Percentiles rank a stretch among this genome's conserved stretches.
Conservation (phyloP, 257 asterid species). For the Penstemon barbatus region DNA sequence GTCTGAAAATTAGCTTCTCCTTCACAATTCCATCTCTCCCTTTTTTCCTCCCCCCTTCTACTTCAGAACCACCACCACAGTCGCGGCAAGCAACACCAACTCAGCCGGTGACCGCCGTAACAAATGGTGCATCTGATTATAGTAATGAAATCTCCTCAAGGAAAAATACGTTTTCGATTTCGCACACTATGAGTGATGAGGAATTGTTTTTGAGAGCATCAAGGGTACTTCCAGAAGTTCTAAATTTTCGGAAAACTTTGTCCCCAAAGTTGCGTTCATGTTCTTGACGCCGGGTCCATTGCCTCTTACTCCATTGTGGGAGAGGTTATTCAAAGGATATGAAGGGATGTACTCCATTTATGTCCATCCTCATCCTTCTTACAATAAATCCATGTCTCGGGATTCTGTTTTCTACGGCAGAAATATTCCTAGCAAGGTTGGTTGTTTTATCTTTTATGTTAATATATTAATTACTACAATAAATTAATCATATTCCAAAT, state of each 20-base stretch:
- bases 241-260: background rate
- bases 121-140: background rate
- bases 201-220: slow-evolving; percentile 57
- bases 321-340: slow-evolving; percentile 41
- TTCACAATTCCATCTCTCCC: slow-evolving; percentile 1
- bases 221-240: slow-evolving; percentile 11
- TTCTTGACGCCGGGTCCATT: slow-evolving; percentile 51
- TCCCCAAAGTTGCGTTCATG: slow-evolving; percentile 50
- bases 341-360: slow-evolving; percentile 45
- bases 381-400: slow-evolving; percentile 33
- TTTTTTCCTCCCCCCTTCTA: background rate
- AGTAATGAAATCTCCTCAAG: background rate
- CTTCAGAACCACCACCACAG: background rate
- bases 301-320: slow-evolving; percentile 52
- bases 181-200: slow-evolving; percentile 62
- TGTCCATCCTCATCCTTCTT: slow-evolving; percentile 50
- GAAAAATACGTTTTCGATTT: slow-evolving; percentile 3
- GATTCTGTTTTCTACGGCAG: slow-evolving; percentile 40
- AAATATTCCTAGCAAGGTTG: slow-evolving; percentile 54
- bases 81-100: background rate
- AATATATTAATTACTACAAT: too few species aligned
- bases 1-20: background rate
- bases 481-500: too few species aligned
- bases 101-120: background rate
- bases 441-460: background rate